phyloP scores from a whole-genome alignment of 345 rosid species.

The Combretum micranthum region DNA sequence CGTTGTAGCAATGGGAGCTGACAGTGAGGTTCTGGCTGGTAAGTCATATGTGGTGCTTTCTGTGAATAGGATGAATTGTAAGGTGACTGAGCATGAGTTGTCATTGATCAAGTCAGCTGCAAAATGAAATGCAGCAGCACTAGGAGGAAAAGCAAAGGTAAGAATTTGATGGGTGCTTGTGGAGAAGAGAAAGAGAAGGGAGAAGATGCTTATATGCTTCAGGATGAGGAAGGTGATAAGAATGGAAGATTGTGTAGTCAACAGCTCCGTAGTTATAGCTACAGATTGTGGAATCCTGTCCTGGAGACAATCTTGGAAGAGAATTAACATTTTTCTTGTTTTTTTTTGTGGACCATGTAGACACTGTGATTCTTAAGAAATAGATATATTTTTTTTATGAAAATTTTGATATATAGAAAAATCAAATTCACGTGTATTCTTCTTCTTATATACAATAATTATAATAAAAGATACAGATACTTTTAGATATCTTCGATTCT shows the following conservation, averaged over 20 bases:
- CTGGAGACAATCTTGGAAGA: slow-evolving; percentile 35
- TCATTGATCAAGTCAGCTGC: slow-evolving; percentile 9
- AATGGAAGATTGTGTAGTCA: too few species aligned
- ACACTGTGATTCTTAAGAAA: too few species aligned
- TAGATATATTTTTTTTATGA: too few species aligned
- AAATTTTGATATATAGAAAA: too few species aligned
- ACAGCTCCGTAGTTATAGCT: neutral
- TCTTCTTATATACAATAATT: too few species aligned
- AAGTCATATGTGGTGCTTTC: slow-evolving; percentile 25
- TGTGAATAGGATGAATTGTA: slow-evolving; percentile 15
- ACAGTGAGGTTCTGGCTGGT: slow-evolving; percentile 31
- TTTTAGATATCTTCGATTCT: too few species aligned
- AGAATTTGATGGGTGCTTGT: neutral
- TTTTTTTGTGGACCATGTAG: neutral
- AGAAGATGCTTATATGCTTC: too few species aligned
- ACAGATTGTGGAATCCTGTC: slow-evolving; percentile 25
- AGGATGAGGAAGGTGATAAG: too few species aligned
- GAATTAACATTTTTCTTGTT: neutral
- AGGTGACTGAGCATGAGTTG: slow-evolving; percentile 22
- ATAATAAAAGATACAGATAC: too few species aligned
- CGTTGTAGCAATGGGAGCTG: slow-evolving; percentile 28
- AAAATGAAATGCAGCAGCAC: slow-evolving; percentile 3
- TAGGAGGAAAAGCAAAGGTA: slow-evolving; percentile 14
- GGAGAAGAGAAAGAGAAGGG: neutral
- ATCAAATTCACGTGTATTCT: too few species aligned